Evolutionary conservation across 768 basidiomycete genomes (phyloP).

Genomic region (Suillus subaureus): DNA sequence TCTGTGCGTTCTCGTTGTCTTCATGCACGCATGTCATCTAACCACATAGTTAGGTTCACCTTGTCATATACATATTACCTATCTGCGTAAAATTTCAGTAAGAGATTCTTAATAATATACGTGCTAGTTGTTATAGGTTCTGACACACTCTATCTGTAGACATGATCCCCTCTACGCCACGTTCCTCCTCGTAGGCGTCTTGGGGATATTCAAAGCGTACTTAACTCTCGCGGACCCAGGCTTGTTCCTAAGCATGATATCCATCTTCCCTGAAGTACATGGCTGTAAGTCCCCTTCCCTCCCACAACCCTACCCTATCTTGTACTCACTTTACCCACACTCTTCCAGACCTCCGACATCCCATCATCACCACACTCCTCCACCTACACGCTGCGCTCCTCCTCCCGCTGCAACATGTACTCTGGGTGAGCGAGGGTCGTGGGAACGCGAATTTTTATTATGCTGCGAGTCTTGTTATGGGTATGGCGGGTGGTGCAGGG

Average conservation of each 20-base stretch:
- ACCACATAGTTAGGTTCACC: conserved; percentile 60
- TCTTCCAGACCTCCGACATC: conserved; percentile 74
- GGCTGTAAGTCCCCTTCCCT: conserved; percentile 57
- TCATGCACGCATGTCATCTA: background rate
- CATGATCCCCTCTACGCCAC: conserved; percentile 84
- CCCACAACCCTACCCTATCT: background rate
- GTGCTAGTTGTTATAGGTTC: background rate
- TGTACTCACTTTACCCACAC: background rate
- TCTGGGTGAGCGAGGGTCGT: conserved; percentile 90
- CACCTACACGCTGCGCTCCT: conserved; percentile 85
- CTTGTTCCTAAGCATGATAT: conserved; percentile 79
- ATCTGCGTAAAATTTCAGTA: conserved; percentile 89
- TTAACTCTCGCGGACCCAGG: conserved; percentile 89
- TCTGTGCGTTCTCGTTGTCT: conserved; percentile 54
- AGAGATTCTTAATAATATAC: conserved; percentile 17
- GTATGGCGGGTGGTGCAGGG: conserved; percentile 83
- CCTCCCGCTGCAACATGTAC: conserved; percentile 86
- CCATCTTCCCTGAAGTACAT: conserved; percentile 82
- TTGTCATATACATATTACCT: conserved; percentile 80
- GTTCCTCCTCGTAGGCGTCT: conserved; percentile 75
- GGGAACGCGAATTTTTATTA: conserved; percentile 99
- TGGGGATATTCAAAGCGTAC: conserved; percentile 89
- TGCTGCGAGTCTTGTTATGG: conserved; percentile 92
- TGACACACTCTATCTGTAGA: conserved; percentile 38
- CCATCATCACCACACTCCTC: conserved; percentile 79